Conservation (phyloP, 352 stramenopile genomes). For the Albugo candida region DNA sequence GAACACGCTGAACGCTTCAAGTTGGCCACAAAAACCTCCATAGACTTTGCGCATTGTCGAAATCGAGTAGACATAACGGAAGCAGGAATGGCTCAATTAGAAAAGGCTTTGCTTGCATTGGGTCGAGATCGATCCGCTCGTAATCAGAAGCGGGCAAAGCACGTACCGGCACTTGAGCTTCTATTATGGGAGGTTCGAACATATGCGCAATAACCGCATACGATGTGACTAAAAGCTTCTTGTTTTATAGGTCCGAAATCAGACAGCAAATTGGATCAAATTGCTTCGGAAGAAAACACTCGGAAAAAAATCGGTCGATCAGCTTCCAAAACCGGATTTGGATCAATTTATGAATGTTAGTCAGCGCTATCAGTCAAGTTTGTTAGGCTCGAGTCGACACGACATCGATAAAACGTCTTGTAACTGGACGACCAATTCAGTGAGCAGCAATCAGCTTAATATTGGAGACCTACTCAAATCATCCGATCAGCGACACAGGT, state of each 20-base stretch:
- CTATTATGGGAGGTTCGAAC: slow-evolving; percentile 45
- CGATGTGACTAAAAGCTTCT: too few relatives aligned
- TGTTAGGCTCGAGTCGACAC: too few relatives aligned
- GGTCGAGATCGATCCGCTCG: slow-evolving; percentile 4
- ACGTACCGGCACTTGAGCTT: slow-evolving; percentile 46
- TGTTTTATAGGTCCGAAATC: too few relatives aligned
- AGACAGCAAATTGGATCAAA: slow-evolving; percentile 30
- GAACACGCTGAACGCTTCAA: slow-evolving; percentile 6
- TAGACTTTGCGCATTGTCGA: background rate
- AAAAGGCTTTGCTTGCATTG: slow-evolving; percentile 43
- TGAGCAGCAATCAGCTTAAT: too few relatives aligned
- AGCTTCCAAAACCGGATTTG: slow-evolving; percentile 39
- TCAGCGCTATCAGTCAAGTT: too few relatives aligned
- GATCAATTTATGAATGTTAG: slow-evolving; percentile 2
- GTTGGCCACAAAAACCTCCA: slow-evolving; percentile 12
- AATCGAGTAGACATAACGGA: slow-evolving; percentile 55
- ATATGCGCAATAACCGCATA: slow-evolving; percentile 11
- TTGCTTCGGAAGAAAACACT: slow-evolving; percentile 49
- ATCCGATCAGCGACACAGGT: too few relatives aligned
- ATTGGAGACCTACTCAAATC: too few relatives aligned
- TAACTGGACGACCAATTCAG: too few relatives aligned
- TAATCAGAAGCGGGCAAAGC: slow-evolving; percentile 16
- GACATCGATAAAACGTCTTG: too few relatives aligned
- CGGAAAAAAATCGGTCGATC: slow-evolving; percentile 36
- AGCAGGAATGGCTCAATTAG: slow-evolving; percentile 45